A percentile compares a stretch with the other conserved stretches of the same genome.
phyloP scores from a whole-genome alignment of 2,329 filamentous ascomycete genomes.

The Paraphoma chrysanthemicola region DNA sequence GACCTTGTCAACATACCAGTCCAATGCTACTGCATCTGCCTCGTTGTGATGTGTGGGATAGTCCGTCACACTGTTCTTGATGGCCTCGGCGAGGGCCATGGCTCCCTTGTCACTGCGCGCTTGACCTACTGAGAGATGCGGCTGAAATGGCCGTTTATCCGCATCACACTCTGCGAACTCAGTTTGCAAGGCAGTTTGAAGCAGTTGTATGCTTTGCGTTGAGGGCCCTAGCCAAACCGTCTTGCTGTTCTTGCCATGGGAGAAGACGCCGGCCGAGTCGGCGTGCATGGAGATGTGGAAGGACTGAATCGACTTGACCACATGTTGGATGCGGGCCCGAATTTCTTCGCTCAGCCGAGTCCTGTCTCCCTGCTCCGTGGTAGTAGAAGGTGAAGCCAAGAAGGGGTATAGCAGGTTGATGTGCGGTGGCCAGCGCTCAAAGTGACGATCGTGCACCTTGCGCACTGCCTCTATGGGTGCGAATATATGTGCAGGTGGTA shows the following conservation, averaged over 20 bases:
- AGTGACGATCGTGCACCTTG: constrained; percentile 31
- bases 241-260: constrained; percentile 24
- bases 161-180: constrained; percentile 33
- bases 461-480: constrained; percentile 35
- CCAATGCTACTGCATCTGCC: constrained; percentile 10
- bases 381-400: constrained; percentile 25
- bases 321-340: constrained; percentile 27
- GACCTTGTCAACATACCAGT: constrained; percentile 35
- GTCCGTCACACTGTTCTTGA: constrained; percentile 17
- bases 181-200: constrained; percentile 34
- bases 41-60: constrained; percentile 1
- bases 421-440: constrained; percentile 38
- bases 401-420: constrained; percentile 43
- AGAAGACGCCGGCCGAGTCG: constrained; percentile 25
- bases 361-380: constrained; percentile 1
- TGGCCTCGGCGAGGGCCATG: constrained; percentile 19
- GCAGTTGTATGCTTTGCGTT: constrained; percentile 15
- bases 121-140: constrained; percentile 38
- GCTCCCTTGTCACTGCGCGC: constrained; percentile 17
- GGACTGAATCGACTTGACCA: constrained; percentile 16
- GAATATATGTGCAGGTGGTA: constrained; percentile 28
- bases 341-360: constrained; percentile 25
- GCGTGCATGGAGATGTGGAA: constrained; percentile 28
- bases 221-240: constrained; percentile 35
- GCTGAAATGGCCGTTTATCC: constrained; percentile 28